Evolutionary conservation across 495 filamentous ascomycete genomes (phyloP), one percentile per base, ranked within the genome.

Genomic region (Tuber borchii): DNA sequence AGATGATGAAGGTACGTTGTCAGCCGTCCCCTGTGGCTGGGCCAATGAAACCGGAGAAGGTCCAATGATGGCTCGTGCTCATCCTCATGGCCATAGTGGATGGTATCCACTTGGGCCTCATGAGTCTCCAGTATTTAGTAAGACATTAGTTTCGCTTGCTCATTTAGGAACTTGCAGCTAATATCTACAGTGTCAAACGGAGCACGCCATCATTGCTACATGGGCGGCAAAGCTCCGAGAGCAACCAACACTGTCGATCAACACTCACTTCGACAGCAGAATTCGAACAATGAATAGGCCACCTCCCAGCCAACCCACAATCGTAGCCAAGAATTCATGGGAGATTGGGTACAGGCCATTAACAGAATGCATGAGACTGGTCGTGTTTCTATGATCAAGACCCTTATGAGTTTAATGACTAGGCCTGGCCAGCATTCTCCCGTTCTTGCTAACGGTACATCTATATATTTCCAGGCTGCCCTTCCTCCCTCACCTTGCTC

Each of bases 1-100:
- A 46, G 90, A 90, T 71, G 90, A 90, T 83, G 90, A 89, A 78
- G 90, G 91, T 92, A 85, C 84, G 90, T 89, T 79, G 34, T 79
- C 74, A 45, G 74, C 75, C 74, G 71, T 80, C 72, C 72, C 76
- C 69, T 81, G 76, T 78, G 84, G 80, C 72, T 84, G 82, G 81
- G 77, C 80, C 69, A 82, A 80, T 73, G 83, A 85, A 69, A 71
- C 76, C 65, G 82, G 82, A 78, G 84, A 84, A 72, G 82, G 83
- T 73, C 83, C 84, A 69, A 81, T 83, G 78, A 80, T 83, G 79
- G 80, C 83, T 71, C 79, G 83, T 40, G 77, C 79, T 76, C 82
- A 81, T 74, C 80, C 74, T 71, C 82, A 86, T 86, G 75, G 85
- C 86, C 69, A 85, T 86, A 74, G 85, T 85, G 76, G 87, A 87